Base-by-base conservation (phyloP, 73 alveolate genomes). In the Blepharisma japonicum region DNA sequence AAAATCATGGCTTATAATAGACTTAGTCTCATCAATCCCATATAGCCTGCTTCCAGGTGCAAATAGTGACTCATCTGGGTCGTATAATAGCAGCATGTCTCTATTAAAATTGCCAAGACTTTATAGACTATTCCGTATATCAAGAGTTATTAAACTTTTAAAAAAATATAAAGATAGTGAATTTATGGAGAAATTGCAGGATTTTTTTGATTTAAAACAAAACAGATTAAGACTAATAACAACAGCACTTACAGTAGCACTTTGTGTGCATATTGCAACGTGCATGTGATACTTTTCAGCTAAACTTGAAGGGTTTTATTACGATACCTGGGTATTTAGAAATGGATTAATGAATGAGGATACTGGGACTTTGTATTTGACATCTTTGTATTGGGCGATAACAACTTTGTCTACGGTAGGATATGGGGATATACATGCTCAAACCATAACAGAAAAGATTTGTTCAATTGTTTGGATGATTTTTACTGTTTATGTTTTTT, bases 221-320 rank as follows among this genome's bases (percentile, higher is more conserved):
- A 92, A 93, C 27, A 68, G 77, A 47, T 67, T 79, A 55, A 86
- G 91, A 77, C 81, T 87, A 83, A 46, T 86, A 7, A 77, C 68
- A 48, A 81, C 86, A 7, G 54, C 81, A 6, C 77, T 70, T 9
- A 77, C 21, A 80, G 71, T 77, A 70, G 47, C 55, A 68, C 61
- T 46, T 49, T 70, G 71, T 11, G 78, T 76, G 38, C 98, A 93
- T 85, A 66, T 93, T 45, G 80, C 90, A 38, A 86, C 95, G 20
- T 93, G 98, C 55, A 71, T 91, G 27, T 93, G 98, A 97, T 88
- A 83, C 82, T 56, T 84, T 39, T 46, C 71, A 6, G 92, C 98
- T 6, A 93, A 85, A 74, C 80, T 85, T 51, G 89, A 88, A 23
- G 97, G 91, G 79, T 88, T 87, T 56, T 56, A 71, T 46, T 84